Base-by-base conservation (phyloP, 768 basidiomycete species). In the Mycena leptocephala region DNA sequence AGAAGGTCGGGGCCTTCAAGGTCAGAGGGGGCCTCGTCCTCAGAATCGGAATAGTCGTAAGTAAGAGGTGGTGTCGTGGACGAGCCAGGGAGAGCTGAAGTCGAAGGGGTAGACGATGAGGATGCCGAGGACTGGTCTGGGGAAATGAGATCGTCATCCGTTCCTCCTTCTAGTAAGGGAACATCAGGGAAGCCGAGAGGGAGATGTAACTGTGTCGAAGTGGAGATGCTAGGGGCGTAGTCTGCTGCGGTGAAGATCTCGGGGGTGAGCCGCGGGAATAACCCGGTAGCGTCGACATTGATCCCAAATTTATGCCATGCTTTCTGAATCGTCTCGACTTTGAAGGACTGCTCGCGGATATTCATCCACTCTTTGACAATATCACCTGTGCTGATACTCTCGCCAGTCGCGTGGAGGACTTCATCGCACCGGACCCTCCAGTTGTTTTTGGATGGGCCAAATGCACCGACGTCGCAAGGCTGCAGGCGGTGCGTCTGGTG, bases 211-310 rank as follows among this genome's bases (percentile, higher is more conserved):
- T 39, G 51, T n/a, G 67, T 69, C 1, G 53, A 69, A 2, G 67
- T 69, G 20, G 67, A 69, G 14, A 69, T 69, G 53, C 67, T 69
- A 14, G 67, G 67, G 3, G 67, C 53, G 35, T 26, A 69, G 55
- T 69, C 67, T 2, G 67, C 67, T 2, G 35, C 67, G 5, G 67
- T 69, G 53, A 69, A 69, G 67, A 55, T 55, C 33, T 58, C 67
- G 33, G 67, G 67, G 9, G 51, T 69, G 55, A 55, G 55, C 24
- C 55, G 51, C 18, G 53, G 67, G 14, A 39, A 43, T 26, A 69
- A 10, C 16, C 55, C 48, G 9, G 26, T 69, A n/a, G 33, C 51
- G 51, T 68, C 66, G 22, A 53, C 16, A 14, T 68, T 56, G 26
- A 68, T 46, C 18, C 43, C 64, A 22, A 43, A 46, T 33, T 68